phyloP scores from a whole-genome alignment of 495 filamentous ascomycete species.

The Bryoglossum gracile region DNA sequence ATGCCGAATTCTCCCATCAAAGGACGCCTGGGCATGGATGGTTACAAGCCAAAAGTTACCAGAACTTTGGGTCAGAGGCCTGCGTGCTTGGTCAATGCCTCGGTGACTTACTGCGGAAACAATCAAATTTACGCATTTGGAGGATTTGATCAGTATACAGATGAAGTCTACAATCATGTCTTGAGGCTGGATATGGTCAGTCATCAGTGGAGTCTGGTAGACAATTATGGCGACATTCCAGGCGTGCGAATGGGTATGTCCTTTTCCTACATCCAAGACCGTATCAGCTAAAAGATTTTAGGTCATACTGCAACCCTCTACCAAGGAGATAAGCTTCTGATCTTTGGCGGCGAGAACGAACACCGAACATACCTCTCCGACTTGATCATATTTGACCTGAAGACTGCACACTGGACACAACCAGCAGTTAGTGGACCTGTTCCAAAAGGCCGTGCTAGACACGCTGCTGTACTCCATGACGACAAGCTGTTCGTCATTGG shows the following conservation, averaged over 20 bases:
- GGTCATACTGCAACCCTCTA: slow-evolving; percentile 95
- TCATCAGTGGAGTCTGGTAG: slow-evolving; percentile 88
- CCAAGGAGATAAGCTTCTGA: slow-evolving; percentile 85
- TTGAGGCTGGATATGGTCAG: slow-evolving; percentile 76
- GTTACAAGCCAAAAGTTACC: slow-evolving; percentile 73
- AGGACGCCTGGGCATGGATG: slow-evolving; percentile 45
- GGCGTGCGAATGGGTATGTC: slow-evolving; percentile 88
- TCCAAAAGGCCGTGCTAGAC: slow-evolving; percentile 82
- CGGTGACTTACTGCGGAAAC: slow-evolving; percentile 92
- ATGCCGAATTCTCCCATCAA: slow-evolving; percentile 75
- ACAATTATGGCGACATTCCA: slow-evolving; percentile 98
- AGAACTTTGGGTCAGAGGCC: slow-evolving; percentile 80
- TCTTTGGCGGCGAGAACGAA: slow-evolving; percentile 97
- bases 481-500: slow-evolving; percentile 94
- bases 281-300: slow-evolving; percentile 27
- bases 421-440: slow-evolving; percentile 75
- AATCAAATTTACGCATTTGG: slow-evolving; percentile 97
- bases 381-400: slow-evolving; percentile 90
- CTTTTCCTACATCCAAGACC: slow-evolving; percentile 18
- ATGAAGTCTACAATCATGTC: slow-evolving; percentile 99
- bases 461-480: slow-evolving; percentile 90
- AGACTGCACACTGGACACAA: slow-evolving; percentile 88
- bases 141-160: slow-evolving; percentile 98
- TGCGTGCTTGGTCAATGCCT: slow-evolving; percentile 94
- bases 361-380: slow-evolving; percentile 92